Percentiles rank a stretch among this genome's conserved stretches.
These are phyloP conservation scores for Ganoderma multipileum DNA, from an alignment of 1,284 basidiomycete species.

Conservation along the genomic window DNA sequence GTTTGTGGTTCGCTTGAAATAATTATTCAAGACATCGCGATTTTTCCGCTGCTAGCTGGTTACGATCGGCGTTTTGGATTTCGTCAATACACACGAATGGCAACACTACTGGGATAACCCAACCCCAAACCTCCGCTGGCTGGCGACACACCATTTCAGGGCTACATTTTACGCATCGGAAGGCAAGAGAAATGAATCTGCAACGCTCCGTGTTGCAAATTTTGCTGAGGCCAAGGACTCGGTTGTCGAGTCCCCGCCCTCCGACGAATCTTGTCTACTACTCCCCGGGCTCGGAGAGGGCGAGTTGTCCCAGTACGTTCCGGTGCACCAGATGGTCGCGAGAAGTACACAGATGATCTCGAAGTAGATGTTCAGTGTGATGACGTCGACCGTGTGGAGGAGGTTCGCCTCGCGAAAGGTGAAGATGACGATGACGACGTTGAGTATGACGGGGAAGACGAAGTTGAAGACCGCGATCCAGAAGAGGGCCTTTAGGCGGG, in stretches of 20 bases:
- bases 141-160: no score
- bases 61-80: no score
- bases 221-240: neutral
- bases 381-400: constrained; percentile 20
- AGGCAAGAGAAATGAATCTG: neutral
- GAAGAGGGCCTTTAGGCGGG: constrained; percentile 30
- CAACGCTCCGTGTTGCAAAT: neutral
- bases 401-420: constrained; percentile 12
- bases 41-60: no score
- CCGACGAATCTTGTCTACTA: no score
- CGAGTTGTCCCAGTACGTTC: no score
- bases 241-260: neutral
- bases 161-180: neutral
- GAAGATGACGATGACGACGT: constrained; percentile 32
- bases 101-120: no score
- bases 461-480: constrained; percentile 42
- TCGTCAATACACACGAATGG: no score
- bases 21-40: no score
- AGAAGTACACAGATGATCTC: constrained; percentile 33
- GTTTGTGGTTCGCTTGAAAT: no score
- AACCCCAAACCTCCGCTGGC: no score
- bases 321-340: neutral
- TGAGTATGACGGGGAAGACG: constrained; percentile 39
- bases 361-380: constrained; percentile 27
- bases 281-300: no score